These are phyloP conservation scores for Stipa capillata DNA, from an alignment of 176 grass and related monocot species.

Conservation along the genomic window DNA sequence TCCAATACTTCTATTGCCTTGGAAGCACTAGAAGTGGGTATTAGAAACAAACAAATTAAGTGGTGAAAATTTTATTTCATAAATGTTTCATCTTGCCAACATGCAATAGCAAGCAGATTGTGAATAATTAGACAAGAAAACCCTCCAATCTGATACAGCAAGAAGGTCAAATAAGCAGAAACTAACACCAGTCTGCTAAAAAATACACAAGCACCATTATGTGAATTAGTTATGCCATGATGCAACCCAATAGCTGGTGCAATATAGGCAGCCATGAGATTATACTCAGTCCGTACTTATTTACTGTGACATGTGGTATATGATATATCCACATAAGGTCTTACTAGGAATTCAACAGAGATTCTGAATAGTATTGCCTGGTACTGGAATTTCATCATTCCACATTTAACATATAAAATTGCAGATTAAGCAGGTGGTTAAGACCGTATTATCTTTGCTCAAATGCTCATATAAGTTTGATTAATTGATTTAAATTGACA, in stretches of 20 bases:
- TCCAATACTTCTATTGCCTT: conserved; percentile 97
- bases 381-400: not conserved
- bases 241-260: not conserved
- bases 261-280: conserved; percentile 4
- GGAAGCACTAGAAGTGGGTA: conserved; percentile 40
- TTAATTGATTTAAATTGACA: not conserved
- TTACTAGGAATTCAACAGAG: not conserved
- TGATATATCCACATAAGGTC: not conserved
- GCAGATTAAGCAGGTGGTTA: not conserved
- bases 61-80: not conserved
- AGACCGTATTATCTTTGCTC: not conserved
- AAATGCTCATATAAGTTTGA: not conserved
- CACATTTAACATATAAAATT: not conserved
- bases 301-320: not conserved
- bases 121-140: not conserved
- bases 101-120: not conserved
- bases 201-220: not conserved
- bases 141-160: not conserved
- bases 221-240: not conserved
- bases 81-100: not conserved
- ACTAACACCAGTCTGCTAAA: not conserved
- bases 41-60: not conserved
- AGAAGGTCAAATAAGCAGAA: not conserved
- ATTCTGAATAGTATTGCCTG: not conserved
- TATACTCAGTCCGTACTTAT: not conserved